Evolutionary conservation across 805 yeast genomes (phyloP), one percentile per base, ranked within the genome.

Genomic region (Millerozyma miso): DNA sequence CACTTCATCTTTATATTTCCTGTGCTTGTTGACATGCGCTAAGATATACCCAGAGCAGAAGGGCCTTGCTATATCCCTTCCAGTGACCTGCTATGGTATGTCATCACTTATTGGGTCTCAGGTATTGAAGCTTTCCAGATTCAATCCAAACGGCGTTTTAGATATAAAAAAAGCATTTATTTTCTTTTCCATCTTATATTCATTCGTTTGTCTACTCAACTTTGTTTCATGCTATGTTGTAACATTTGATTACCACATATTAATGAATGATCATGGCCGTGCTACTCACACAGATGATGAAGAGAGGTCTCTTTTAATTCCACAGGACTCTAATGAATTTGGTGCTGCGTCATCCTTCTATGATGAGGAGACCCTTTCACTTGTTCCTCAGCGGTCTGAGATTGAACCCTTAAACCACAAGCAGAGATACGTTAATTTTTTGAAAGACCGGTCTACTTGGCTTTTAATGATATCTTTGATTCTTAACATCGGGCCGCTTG

Each of bases 41-140:
- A 81, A 85, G 53, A 76, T 89, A n/a, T 86, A 80, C 55, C 95
- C 95, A 0, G 69, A 78, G 33, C 72, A 74, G 38, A 86, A 88
- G 45, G 84, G 95, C 2, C 62, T 91, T 42, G 85, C 96, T 26
- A 88, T 91, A 35, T 84, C 95, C 41, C 74, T 85, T 36, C 99
- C 99, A 0, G 90, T 91, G 2, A 79, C 95, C 0, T 84, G 84
- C 48, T 90, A 85, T 60, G 99, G 98, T 1, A 55, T 88, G 23
- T 84, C 95, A 4, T 78, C 95, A 1, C 67, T 93, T 42, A 62
- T 90, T 38, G 84, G 86, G 3, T 76, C 96, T 0, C 89, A 81
- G 58, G 56, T 78, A 36, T 61, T 78, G 57, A 76, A 72, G 45
- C 56, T 73, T 18, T 49, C 51, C 5, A 66, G 62, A 57, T 69